Conservation (phyloP, 768 basidiomycete species). For the Kwoniella bestiolae region DNA sequence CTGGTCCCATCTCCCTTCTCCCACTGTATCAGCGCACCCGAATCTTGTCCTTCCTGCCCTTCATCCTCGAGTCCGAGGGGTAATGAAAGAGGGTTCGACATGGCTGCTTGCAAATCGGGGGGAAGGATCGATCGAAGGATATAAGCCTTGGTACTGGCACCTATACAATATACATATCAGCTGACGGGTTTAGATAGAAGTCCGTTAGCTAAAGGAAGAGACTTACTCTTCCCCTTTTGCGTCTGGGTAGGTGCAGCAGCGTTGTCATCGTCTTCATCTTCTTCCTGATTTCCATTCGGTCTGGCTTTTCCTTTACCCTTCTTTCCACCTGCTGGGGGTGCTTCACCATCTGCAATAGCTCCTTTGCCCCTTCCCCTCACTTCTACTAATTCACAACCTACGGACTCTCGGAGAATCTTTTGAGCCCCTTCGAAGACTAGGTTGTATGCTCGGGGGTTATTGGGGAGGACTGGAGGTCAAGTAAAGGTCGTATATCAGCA, state of each 20-base stretch:
- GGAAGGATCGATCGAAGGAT: conserved; percentile 79
- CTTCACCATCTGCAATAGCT: conserved; percentile 1
- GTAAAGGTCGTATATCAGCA: neutral
- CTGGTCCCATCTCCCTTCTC: conserved; percentile 57
- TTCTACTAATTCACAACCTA: conserved; percentile 85
- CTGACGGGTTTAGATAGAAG: conserved; percentile 56
- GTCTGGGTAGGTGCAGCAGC: conserved; percentile 54
- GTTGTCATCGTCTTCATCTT: conserved; percentile 59
- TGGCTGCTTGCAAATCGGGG: conserved; percentile 62
- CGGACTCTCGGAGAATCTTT: conserved; percentile 65
- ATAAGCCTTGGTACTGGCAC: conserved; percentile 74
- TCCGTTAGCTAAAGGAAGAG: too few relatives aligned
- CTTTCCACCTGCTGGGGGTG: conserved; percentile 23
- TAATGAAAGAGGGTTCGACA: conserved; percentile 61
- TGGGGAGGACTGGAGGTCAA: conserved; percentile 60
- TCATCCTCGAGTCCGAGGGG: conserved; percentile 62
- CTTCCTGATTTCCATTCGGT: conserved; percentile 58
- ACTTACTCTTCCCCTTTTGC: conserved; percentile 43
- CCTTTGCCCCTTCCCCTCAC: conserved; percentile 60
- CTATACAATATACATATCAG: conserved; percentile 41
- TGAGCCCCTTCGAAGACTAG: conserved; percentile 70
- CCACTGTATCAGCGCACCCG: conserved; percentile 59
- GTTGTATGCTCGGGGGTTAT: conserved; percentile 67
- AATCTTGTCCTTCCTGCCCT: conserved; percentile 62
- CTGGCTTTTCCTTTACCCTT: conserved; percentile 37